phyloP scores from a whole-genome alignment of 805 yeast species.

The Maudiozyma barnettii region DNA sequence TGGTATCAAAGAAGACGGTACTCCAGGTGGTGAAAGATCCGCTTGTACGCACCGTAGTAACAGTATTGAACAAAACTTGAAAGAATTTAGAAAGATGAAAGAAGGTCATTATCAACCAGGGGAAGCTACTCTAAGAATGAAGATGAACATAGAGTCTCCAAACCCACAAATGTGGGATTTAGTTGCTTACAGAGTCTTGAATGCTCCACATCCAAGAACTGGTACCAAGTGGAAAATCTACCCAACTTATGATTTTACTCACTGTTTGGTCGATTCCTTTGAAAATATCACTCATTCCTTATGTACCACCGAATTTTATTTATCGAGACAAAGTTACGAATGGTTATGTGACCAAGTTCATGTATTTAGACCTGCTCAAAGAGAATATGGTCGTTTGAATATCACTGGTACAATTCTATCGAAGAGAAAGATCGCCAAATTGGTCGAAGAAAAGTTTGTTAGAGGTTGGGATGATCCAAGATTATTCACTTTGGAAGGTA shows the following conservation, averaged over 20 bases:
- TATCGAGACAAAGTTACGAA: constrained; percentile 91
- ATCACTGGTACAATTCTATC: constrained; percentile 90
- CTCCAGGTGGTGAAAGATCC: constrained; percentile 84
- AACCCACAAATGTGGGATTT: constrained; percentile 99
- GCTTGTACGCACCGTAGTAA: constrained; percentile 71
- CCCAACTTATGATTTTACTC: constrained; percentile 98
- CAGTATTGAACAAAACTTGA: constrained; percentile 63
- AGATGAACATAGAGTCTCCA: constrained; percentile 81
- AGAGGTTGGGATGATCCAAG: constrained; percentile 99
- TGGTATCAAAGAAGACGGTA: constrained; percentile 86
- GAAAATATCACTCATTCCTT: constrained; percentile 93
- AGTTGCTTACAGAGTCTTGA: constrained; percentile 89
- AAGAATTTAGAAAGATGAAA: constrained; percentile 82
- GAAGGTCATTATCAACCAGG: constrained; percentile 85
- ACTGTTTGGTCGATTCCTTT: constrained; percentile 95
- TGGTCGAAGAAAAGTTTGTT: constrained; percentile 72
- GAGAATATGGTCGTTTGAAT: constrained; percentile 95
- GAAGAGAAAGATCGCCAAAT: constrained; percentile 89
- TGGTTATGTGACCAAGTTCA: constrained; percentile 95
- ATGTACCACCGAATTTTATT: constrained; percentile 90
- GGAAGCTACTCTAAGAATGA: constrained; percentile 93
- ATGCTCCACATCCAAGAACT: constrained; percentile 91
- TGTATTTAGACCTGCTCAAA: constrained; percentile 96
- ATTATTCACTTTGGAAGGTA: constrained; percentile 85
- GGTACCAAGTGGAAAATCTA: constrained; percentile 96